These are phyloP conservation scores for Beauveria bassiana DNA, from an alignment of 2,329 filamentous ascomycete species.

Conservation along the genomic window DNA sequence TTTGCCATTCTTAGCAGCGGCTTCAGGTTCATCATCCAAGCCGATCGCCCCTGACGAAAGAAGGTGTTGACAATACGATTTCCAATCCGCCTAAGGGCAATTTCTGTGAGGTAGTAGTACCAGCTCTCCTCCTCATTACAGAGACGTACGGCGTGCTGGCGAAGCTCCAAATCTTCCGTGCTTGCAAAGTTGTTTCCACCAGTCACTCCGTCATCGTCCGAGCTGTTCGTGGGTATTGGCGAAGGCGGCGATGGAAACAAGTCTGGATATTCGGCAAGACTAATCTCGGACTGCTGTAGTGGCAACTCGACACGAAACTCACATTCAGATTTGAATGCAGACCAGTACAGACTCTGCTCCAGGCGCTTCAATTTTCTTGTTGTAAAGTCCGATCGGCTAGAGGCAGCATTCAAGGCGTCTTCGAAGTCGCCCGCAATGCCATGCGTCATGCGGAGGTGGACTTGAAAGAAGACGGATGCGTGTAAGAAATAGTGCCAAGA, in stretches of 20 bases:
- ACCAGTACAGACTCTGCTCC: slow-evolving; percentile 35
- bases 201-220: not conserved
- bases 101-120: slow-evolving; percentile 37
- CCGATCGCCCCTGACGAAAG: slow-evolving; percentile 14
- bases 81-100: slow-evolving; percentile 32
- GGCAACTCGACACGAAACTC: slow-evolving; percentile 32
- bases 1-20: slow-evolving; percentile 16
- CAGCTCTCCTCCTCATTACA: slow-evolving; percentile 29
- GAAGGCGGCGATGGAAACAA: slow-evolving; percentile 21
- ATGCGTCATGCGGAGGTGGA: slow-evolving; percentile 23
- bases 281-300: slow-evolving; percentile 28
- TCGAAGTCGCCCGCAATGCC: slow-evolving; percentile 13
- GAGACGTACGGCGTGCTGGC: slow-evolving; percentile 15
- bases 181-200: not conserved
- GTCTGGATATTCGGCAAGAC: slow-evolving; percentile 26
- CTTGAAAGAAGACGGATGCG: slow-evolving; percentile 23
- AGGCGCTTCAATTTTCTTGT: slow-evolving; percentile 20
- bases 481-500: slow-evolving; percentile 30
- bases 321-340: slow-evolving; percentile 35
- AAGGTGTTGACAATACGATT: slow-evolving; percentile 30
- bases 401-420: slow-evolving; percentile 8
- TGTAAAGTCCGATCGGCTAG: not conserved
- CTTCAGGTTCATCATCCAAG: slow-evolving; percentile 16
- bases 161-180: slow-evolving; percentile 14
- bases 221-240: slow-evolving; percentile 7